These are phyloP conservation scores for Termitomyces sp. DNA, from an alignment of 768 basidiomycete genomes.

Conservation along the genomic window DNA sequence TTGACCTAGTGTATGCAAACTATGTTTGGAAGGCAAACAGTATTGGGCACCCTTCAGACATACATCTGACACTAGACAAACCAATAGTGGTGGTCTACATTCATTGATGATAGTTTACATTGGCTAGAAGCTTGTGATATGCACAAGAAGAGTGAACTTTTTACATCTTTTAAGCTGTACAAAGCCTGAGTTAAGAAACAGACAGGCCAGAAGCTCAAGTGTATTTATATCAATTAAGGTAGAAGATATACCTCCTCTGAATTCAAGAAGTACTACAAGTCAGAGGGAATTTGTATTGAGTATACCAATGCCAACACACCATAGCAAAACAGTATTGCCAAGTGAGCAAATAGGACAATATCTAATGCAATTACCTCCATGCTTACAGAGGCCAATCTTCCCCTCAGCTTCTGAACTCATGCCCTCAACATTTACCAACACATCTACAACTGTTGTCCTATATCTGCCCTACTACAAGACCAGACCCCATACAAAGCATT, in stretches of 20 bases:
- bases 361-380: slow-evolving; percentile 1
- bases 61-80: neutral
- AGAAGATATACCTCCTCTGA: neutral
- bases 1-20: neutral
- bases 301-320: slow-evolving; percentile 21
- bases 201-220: slow-evolving; percentile 17
- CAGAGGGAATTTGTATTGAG: slow-evolving; percentile 19
- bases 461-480: slow-evolving; percentile 1
- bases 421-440: neutral
- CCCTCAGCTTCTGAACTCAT: slow-evolving; percentile 4
- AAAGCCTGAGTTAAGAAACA: slow-evolving; percentile 26
- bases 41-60: neutral
- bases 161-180: slow-evolving; percentile 23
- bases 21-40: too few species aligned
- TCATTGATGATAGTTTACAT: neutral
- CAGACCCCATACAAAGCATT: neutral
- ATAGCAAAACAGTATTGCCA: slow-evolving; percentile 14
- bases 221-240: slow-evolving; percentile 15
- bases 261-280: slow-evolving; percentile 12
- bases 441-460: slow-evolving; percentile 4
- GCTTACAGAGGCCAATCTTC: neutral
- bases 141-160: slow-evolving; percentile 12
- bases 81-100: neutral
- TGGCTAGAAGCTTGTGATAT: slow-evolving; percentile 6
- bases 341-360: slow-evolving; percentile 30